Percentiles rank a stretch among this genome's conserved stretches.
Conservation (phyloP, 805 yeast species). For the Saccharomycopsis selenospora region DNA sequence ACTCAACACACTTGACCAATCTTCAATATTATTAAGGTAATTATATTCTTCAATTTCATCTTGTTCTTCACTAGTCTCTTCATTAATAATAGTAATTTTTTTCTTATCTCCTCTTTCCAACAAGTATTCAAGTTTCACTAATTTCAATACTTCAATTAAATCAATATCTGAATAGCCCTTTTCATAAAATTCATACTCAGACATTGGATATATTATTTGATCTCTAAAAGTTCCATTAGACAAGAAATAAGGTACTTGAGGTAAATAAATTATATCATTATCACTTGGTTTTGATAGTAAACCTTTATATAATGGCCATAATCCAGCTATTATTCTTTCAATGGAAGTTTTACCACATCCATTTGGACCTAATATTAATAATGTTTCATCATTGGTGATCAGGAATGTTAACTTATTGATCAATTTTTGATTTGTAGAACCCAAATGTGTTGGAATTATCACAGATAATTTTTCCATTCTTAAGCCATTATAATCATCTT, state of each 20-base stretch:
- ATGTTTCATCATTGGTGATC: constrained; percentile 54
- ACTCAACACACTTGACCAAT: constrained; percentile 86
- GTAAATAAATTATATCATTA: constrained; percentile 66
- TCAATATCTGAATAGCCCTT: constrained; percentile 65
- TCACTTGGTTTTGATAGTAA: constrained; percentile 70
- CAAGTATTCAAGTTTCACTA: constrained; percentile 76
- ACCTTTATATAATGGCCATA: constrained; percentile 88
- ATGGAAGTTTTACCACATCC: constrained; percentile 89
- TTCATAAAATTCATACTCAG: constrained; percentile 68
- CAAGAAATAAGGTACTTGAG: constrained; percentile 81
- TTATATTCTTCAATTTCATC: constrained; percentile 19
- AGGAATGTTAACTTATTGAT: constrained; percentile 52
- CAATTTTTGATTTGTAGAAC: constrained; percentile 54
- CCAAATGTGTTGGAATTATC: constrained; percentile 63
- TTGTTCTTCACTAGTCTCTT: constrained; percentile 1
- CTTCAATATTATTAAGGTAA: constrained; percentile 40
- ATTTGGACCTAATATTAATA: constrained; percentile 78
- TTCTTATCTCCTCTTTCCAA: constrained; percentile 48
- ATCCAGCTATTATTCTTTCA: constrained; percentile 73
- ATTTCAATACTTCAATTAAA: constrained; percentile 56
- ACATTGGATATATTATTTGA: constrained; percentile 82
- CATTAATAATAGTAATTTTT: neutral
- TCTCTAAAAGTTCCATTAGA: constrained; percentile 76
- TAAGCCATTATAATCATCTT: constrained; percentile 67
- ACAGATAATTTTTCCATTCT: constrained; percentile 78